Conservation (phyloP, 2,329 filamentous ascomycete genomes). For the Diplodia scrobiculata region DNA sequence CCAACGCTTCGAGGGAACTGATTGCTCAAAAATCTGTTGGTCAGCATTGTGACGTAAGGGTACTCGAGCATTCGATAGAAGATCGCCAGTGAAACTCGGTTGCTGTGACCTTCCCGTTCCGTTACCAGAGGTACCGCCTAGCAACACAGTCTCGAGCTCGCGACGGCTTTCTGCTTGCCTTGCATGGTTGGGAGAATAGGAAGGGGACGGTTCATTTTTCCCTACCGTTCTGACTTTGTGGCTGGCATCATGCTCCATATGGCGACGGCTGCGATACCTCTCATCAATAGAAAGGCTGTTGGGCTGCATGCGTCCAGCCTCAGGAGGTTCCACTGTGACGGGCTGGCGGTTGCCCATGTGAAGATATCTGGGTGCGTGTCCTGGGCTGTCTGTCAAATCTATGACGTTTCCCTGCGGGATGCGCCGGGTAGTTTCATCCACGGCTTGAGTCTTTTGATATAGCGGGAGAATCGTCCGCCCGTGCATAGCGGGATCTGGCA, state of each 20-base stretch:
- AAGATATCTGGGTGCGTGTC: not conserved
- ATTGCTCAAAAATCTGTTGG: not conserved
- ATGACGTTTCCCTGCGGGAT: not conserved
- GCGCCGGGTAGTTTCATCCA: not conserved
- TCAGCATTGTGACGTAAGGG: slow-evolving; percentile 1
- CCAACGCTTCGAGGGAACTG: slow-evolving; percentile 5
- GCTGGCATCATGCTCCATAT: not conserved
- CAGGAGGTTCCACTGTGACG: not conserved
- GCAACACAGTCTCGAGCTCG: not conserved
- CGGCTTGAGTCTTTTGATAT: not conserved
- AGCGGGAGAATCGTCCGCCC: not conserved
- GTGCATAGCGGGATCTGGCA: slow-evolving; percentile 5
- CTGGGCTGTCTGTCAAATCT: slow-evolving; percentile 15
- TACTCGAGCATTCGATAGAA: slow-evolving; percentile 4
- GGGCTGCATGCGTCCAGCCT: not conserved
- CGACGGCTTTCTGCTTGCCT: not conserved
- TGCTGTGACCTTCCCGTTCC: not conserved
- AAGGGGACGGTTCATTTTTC: not conserved
- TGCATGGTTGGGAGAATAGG: not conserved
- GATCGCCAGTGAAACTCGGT: not conserved
- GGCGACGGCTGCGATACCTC: slow-evolving; percentile 10
- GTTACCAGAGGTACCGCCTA: not conserved
- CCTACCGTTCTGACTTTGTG: slow-evolving; percentile 10
- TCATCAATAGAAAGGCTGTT: not conserved
- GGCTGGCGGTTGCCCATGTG: not conserved